These are phyloP conservation scores for Candida ipomoeae DNA, from an alignment of 805 yeast species.

Conservation along the genomic window DNA sequence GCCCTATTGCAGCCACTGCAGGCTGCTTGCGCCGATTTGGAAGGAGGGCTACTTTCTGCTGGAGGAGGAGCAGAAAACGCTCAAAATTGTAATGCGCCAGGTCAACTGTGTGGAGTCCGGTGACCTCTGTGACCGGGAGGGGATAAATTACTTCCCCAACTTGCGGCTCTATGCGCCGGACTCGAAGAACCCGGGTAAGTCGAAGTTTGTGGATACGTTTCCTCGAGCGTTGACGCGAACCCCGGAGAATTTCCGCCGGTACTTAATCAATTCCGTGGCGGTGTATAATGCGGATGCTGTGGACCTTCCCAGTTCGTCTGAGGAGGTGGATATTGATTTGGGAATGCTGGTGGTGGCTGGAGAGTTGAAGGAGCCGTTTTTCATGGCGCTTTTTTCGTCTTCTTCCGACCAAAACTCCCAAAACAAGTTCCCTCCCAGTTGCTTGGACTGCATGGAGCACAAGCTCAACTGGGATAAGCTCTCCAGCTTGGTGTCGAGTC, in stretches of 20 bases:
- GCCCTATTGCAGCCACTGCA: slow-evolving; percentile 87
- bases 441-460: slow-evolving; percentile 49
- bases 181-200: slow-evolving; percentile 23
- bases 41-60: slow-evolving; percentile 53
- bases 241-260: slow-evolving; percentile 46
- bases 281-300: slow-evolving; percentile 40
- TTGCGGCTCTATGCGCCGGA: slow-evolving; percentile 65
- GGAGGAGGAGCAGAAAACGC: slow-evolving; percentile 39
- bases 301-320: slow-evolving; percentile 40
- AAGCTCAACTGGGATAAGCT: slow-evolving; percentile 56
- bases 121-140: slow-evolving; percentile 73
- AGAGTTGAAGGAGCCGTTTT: slow-evolving; percentile 41
- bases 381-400: slow-evolving; percentile 67
- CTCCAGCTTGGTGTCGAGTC: slow-evolving; percentile 42
- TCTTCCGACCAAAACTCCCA: slow-evolving; percentile 39
- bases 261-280: slow-evolving; percentile 50
- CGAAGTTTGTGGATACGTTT: slow-evolving; percentile 37
- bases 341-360: slow-evolving; percentile 52
- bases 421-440: slow-evolving; percentile 32
- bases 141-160: slow-evolving; percentile 63
- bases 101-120: slow-evolving; percentile 86
- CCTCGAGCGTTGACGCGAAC: slow-evolving; percentile 47
- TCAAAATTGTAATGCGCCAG: slow-evolving; percentile 58
- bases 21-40: slow-evolving; percentile 79
- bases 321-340: slow-evolving; percentile 34